Conservation (phyloP, 805 yeast genomes). For the Candida xyloterini region DNA sequence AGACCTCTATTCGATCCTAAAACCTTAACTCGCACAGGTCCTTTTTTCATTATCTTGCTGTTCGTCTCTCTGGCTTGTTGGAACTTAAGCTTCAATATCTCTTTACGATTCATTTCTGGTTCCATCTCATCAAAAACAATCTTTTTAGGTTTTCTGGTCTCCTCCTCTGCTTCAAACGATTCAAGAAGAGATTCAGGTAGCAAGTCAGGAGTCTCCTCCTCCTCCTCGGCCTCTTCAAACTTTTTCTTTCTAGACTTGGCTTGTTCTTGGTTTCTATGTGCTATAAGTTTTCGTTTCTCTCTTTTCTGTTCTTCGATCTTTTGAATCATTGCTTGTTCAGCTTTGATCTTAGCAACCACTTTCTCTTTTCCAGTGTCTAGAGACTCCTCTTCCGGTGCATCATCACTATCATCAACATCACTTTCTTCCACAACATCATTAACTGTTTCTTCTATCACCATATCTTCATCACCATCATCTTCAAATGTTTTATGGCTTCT, state of each 20-base stretch:
- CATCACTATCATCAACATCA: conserved; percentile 32
- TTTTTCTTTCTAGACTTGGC: conserved; percentile 17
- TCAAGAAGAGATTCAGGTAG: conserved; percentile 41
- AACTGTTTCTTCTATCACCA: conserved; percentile 10
- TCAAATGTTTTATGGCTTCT: conserved; percentile 22
- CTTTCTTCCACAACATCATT: conserved; percentile 15
- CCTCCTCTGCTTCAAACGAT: conserved; percentile 21
- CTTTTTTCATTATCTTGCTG: conserved; percentile 32
- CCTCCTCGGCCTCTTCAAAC: conserved; percentile 14
- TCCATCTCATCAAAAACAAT: conserved; percentile 34
- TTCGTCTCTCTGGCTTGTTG: conserved; percentile 34
- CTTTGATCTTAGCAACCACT: conserved; percentile 16
- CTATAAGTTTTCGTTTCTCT: conserved; percentile 33
- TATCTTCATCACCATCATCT: conserved; percentile 10
- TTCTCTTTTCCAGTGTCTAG: conserved; percentile 16
- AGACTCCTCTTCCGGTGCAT: conserved; percentile 51
- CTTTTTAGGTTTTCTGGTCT: conserved; percentile 26
- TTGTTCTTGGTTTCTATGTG: conserved; percentile 35
- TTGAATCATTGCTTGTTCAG: conserved; percentile 25
- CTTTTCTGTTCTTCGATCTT: conserved; percentile 26
- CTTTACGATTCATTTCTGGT: conserved; percentile 7
- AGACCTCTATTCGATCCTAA: conserved; percentile 20
- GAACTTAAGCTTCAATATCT: conserved; percentile 20
- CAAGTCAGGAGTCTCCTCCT: conserved; percentile 32
- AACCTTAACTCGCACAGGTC: conserved; percentile 41